Conservation (phyloP, 208 protist species). For the Acanthamoeba culbertsoni region DNA sequence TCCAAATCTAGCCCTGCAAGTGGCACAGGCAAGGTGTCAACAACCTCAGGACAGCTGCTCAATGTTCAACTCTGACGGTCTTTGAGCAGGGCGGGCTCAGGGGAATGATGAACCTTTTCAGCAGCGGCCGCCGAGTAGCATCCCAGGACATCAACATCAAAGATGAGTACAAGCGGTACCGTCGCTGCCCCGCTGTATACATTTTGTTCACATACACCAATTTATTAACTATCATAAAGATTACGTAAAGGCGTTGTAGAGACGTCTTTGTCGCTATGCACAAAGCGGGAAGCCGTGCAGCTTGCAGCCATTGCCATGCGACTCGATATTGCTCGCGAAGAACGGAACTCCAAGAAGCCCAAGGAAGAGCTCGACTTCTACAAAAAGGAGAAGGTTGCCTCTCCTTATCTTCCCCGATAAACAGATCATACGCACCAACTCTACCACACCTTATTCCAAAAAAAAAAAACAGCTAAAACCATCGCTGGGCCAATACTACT, state of each 20-base stretch:
- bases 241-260: not conserved
- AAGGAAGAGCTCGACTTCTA: constrained; percentile 11
- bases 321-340: not conserved
- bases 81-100: no score
- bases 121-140: not conserved
- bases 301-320: not conserved
- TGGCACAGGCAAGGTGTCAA: no score
- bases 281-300: constrained; percentile 23
- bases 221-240: not conserved
- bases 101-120: not conserved
- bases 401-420: not conserved
- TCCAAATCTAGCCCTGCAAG: no score
- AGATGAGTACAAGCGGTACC: not conserved
- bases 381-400: not conserved
- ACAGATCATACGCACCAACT: not conserved
- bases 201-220: not conserved
- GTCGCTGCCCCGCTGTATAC: not conserved
- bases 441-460: not conserved
- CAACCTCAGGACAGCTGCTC: no score
- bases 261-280: not conserved
- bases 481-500: not conserved
- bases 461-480: not conserved
- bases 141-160: not conserved
- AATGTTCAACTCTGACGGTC: no score
- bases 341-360: not conserved